Conservation (phyloP, 345 rosid species). For the Physaria fendleri region DNA sequence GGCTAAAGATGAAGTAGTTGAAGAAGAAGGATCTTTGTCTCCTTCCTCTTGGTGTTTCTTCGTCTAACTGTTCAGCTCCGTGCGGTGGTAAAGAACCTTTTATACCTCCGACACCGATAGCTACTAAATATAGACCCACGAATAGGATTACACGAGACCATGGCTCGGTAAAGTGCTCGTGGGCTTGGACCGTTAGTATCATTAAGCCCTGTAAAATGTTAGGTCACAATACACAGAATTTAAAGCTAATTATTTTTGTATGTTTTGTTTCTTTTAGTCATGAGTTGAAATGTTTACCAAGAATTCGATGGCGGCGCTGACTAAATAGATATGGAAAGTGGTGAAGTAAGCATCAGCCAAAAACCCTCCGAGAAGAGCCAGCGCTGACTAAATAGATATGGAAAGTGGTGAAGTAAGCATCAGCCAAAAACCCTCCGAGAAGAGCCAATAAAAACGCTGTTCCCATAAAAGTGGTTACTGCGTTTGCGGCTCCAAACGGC, state of each 20-base stretch:
- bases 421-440: slow-evolving; percentile 83
- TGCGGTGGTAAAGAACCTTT: slow-evolving; percentile 89
- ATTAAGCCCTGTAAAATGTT: slow-evolving; percentile 31
- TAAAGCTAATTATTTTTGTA: too few relatives aligned
- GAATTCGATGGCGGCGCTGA: slow-evolving; percentile 66
- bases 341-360: slow-evolving; percentile 68
- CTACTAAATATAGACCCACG: slow-evolving; percentile 72
- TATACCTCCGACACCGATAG: slow-evolving; percentile 89
- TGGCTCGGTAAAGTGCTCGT: slow-evolving; percentile 46
- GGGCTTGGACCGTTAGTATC: slow-evolving; percentile 49
- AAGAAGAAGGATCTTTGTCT: slow-evolving; percentile 79
- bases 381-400: slow-evolving; percentile 52
- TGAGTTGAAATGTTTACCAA: slow-evolving; percentile 37
- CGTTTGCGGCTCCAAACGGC: slow-evolving; percentile 69
- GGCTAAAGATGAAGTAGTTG: slow-evolving; percentile 78
- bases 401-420: slow-evolving; percentile 66
- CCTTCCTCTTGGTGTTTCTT: slow-evolving; percentile 59
- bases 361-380: slow-evolving; percentile 84
- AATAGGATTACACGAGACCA: slow-evolving; percentile 47
- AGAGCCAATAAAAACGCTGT: slow-evolving; percentile 80
- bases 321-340: slow-evolving; percentile 58
- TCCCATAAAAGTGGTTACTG: slow-evolving; percentile 88
- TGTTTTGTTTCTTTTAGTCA: too few relatives aligned
- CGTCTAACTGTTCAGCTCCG: slow-evolving; percentile 93
- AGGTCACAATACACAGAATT: background rate